Base-by-base conservation (phyloP, 2,329 filamentous ascomycete species). In the Pseudogymnoascus sp. region DNA sequence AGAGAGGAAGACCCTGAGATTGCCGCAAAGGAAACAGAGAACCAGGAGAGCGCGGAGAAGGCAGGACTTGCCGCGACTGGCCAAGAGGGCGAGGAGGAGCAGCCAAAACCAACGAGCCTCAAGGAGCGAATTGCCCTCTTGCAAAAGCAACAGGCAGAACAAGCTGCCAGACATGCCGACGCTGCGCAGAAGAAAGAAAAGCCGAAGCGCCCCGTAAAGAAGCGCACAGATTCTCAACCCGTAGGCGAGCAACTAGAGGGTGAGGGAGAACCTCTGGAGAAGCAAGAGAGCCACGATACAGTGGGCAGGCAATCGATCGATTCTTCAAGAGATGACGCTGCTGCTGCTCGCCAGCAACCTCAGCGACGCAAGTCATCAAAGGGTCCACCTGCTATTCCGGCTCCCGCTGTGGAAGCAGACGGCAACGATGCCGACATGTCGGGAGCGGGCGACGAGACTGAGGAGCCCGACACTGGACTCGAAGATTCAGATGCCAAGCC, bases 111-210 rank as follows among this genome's bases (percentile, higher is more conserved):
- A 21, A 89, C 90, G 60, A 96, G 89, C 66, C 73, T 99, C 63
- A 99, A 97, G 74, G 94, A 99, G 72, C 83, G 94, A 63, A 96
- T 99, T 74, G 94, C 94, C 26, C 77, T 96, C 58, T 78, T 99
- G 13, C 94, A 99, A 72, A 92, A 89, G 71, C 91, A 97, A 72
- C 94, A 99, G 73, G 78, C 90, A 71, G 94, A 97, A 70, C 90
- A 94, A 70, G 90, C 92, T 4, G 81, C 87, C 63, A 81, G 92
- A 58, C 88, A 92, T 73, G 88, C 89, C 6, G 90, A 94, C 35
- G 83, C 86, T 13, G 79, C 80, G 18, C 79, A 85, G 60, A 95
- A 89, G 76, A 92, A 95, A 72, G 90, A 95, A 68, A 96, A 95
- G 74, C 85, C 89, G 9, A 95, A 92, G 75, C 84, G 86, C 59